Evolutionary conservation across 208 protist species (phyloP), one percentile per base, ranked within the genome.

Genomic region (Paratrypanosoma confusum): DNA sequence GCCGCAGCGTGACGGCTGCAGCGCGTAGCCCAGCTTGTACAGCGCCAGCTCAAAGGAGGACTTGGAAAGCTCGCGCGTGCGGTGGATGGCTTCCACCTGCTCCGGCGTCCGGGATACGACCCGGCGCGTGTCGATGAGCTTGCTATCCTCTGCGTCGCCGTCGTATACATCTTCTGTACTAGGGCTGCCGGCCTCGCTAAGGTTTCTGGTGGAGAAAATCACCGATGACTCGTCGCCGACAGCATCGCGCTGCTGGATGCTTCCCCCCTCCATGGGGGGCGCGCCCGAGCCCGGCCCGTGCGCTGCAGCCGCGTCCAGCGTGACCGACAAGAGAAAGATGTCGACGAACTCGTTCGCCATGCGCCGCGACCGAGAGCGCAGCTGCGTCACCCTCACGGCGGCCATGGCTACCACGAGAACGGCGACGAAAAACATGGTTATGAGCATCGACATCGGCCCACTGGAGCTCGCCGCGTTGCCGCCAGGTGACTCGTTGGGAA

Each of bases 11-110:
- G 75, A 65, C 0, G 42, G 38, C 0, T 43, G 46, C 8, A 91
- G 52, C 3, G 59, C 57, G 57, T 91, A 91, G 13, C 36, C 64
- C 28, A 91, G 59, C 25, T 74, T 54, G 10, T 51, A 57, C 16
- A 80, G 62, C 20, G 33, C 38, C 14, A 91, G 61, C 50, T 78
- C 56, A 34, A 91, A 57, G 21, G 65, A 32, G 4, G 75, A 56
- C 37, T 57, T 48, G 31, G 66, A 52, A 20, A 81, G 52, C 17
- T 39, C 39, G 23, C 78, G 71, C 29, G 70, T 38, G 22, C 39
- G 45, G 23, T 68, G 49, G 7, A 74, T 42, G 24, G 63, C 50
- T 16, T 51, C 57, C 11, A 45, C 47, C 41, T 72, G 60, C 24
- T 62, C 1, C 14, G 49, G 32, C 7, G 51, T 64, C 37, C 60